These are phyloP conservation scores for Lipomyces yamanashiensis DNA, from an alignment of 805 yeast genomes.

Conservation along the genomic window DNA sequence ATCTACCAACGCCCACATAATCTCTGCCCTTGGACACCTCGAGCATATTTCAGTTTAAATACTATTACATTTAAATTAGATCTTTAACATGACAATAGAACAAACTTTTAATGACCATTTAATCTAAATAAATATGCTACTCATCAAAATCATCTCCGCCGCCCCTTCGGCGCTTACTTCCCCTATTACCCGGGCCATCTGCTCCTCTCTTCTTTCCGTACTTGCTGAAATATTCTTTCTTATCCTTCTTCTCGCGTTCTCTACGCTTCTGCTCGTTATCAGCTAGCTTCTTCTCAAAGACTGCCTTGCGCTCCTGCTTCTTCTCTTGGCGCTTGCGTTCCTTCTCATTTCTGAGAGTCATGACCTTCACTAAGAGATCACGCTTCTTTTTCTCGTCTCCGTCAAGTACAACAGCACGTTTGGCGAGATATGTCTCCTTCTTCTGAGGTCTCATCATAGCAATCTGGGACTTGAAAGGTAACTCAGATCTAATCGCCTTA, in stretches of 20 bases:
- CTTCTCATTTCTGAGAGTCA: slow-evolving; percentile 83
- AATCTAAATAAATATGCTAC: not conserved
- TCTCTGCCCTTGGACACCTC: no score
- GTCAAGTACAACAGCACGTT: slow-evolving; percentile 90
- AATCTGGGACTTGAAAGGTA: slow-evolving; percentile 93
- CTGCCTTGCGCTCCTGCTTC: slow-evolving; percentile 75
- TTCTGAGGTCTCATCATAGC: slow-evolving; percentile 75
- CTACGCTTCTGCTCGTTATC: slow-evolving; percentile 69
- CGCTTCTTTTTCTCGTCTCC: slow-evolving; percentile 80
- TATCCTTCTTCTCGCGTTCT: slow-evolving; percentile 80
- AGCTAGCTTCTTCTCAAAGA: slow-evolving; percentile 74
- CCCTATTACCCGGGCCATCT: slow-evolving; percentile 42
- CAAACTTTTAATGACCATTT: not conserved
- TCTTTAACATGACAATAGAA: not conserved
- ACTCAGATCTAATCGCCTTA: slow-evolving; percentile 67
- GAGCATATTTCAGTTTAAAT: not conserved
- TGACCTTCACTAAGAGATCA: slow-evolving; percentile 81
- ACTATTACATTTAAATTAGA: not conserved
- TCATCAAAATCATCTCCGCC: slow-evolving; percentile 22
- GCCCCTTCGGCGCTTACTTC: slow-evolving; percentile 42
- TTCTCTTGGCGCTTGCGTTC: slow-evolving; percentile 74
- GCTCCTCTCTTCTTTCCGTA: slow-evolving; percentile 37
- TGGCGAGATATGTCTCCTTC: slow-evolving; percentile 76
- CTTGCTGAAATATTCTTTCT: slow-evolving; percentile 79
- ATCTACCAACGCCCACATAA: no score